These are phyloP conservation scores for Colletotrichum sp. DNA, from an alignment of 2,329 filamentous ascomycete genomes.

Conservation along the genomic window DNA sequence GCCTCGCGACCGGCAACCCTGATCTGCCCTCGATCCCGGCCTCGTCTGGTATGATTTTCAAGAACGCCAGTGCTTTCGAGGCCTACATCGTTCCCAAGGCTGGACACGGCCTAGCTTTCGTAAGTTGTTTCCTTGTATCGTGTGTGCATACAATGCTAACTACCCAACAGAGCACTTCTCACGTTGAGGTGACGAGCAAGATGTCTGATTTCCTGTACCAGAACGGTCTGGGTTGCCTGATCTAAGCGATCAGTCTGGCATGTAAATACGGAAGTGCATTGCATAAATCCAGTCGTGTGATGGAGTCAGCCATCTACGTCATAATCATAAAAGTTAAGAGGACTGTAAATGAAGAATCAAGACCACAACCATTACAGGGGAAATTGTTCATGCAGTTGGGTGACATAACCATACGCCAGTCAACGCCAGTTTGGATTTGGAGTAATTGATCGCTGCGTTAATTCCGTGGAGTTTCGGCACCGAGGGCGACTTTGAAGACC, in stretches of 20 bases:
- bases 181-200: conserved; percentile 33
- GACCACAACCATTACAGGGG: rapidly evolving
- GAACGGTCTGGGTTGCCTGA: conserved; percentile 15
- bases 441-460: neutral
- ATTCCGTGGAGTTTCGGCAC: neutral
- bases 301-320: neutral
- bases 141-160: neutral
- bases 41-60: conserved; percentile 44
- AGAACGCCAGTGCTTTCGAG: conserved; percentile 52
- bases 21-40: conserved; percentile 47
- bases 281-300: neutral
- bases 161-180: conserved; percentile 31
- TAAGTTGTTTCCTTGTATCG: conserved; percentile 1
- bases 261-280: neutral
- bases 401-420: neutral
- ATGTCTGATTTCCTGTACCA: conserved; percentile 43
- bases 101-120: conserved; percentile 57
- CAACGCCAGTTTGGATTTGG: neutral
- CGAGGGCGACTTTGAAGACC: neutral
- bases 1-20: conserved; percentile 46
- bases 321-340: neutral
- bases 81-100: conserved; percentile 58
- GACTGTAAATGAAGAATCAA: neutral
- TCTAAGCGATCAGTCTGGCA: neutral
- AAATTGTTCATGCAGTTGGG: neutral